Evolutionary conservation across 1,284 basidiomycete species (phyloP), one percentile per base, ranked within the genome.

Genomic region (Melampsora americana): DNA sequence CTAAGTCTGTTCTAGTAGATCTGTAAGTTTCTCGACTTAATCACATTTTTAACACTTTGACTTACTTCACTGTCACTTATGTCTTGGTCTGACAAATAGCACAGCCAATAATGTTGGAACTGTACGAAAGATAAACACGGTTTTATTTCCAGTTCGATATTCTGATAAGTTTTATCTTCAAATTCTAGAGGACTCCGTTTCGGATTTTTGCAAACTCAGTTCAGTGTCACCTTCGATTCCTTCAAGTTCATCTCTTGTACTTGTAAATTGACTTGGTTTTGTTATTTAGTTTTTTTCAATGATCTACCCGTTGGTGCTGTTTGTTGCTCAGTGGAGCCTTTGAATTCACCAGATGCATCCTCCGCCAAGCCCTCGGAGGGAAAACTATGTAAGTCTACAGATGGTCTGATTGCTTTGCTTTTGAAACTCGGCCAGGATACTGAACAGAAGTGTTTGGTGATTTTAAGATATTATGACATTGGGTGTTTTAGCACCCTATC

Each of bases 401-500:
- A 14, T 23, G 11, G 2, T n/a, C 53, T 28, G 26, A 56, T 23
- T 14, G 67, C 39, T 5, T 42, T 14, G 56, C 20, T 30, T 39
- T 18, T 35, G 11, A 2, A 23, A 18, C 46, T 26, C 23, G 23
- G 80, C 79, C 6, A 77, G 78, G 1, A 77, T 81, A 46, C 80
- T 82, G 78, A 80, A 48, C 56, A 56, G 14, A n/a, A 6, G 5
- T 71, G 48, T 60, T 50, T 53, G 46, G 4, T 32, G 9, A 23
- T 7, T n/a, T 18, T 4, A n/a, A 71, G 72, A 74, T 67, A 74
- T 74, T 39, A 82, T 82, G 81, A 83, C 81, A 1, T 78, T 83
- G 5, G 82, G 81, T 35, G 81, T 82, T 0, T 76, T 83, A 18
- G 80, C 81, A 14, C 80, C 82, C 12, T 83, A 83, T 77, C 80